Evolutionary conservation across 352 stramenopile species (phyloP).

Genomic region (Aphanomyces invadans): DNA sequence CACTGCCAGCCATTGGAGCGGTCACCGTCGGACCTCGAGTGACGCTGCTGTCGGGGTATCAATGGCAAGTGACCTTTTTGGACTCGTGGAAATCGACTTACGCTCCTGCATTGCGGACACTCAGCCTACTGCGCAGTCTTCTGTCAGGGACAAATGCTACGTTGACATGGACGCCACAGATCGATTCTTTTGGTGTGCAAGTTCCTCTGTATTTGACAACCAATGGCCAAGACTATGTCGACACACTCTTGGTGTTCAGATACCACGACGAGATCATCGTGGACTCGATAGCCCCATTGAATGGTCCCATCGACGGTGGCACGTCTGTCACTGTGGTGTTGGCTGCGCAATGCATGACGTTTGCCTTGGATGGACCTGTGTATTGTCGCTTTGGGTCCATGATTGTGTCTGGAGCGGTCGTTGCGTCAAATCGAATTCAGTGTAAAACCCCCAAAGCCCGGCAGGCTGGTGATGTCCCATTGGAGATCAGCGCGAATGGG

Average conservation of each 20-base stretch:
- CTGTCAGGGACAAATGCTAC: slow-evolving; percentile 17
- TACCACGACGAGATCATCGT: slow-evolving; percentile 40
- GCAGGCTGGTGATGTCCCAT: slow-evolving; percentile 12
- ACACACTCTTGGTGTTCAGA: slow-evolving; percentile 27
- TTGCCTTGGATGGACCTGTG: neutral
- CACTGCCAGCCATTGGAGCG: neutral
- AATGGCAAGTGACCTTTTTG: slow-evolving; percentile 18
- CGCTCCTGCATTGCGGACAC: neutral
- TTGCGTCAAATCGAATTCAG: slow-evolving; percentile 1
- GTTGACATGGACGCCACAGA: neutral
- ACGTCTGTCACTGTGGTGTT: slow-evolving; percentile 33
- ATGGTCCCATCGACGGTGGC: slow-evolving; percentile 38
- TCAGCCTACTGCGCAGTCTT: neutral
- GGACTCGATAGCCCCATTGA: slow-evolving; percentile 35
- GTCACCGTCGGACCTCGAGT: neutral
- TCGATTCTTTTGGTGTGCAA: neutral
- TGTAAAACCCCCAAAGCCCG: neutral
- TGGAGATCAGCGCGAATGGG: slow-evolving; percentile 42
- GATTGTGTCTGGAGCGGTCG: slow-evolving; percentile 29
- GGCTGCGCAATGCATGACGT: slow-evolving; percentile 29
- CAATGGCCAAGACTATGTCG: slow-evolving; percentile 18
- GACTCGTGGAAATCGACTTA: slow-evolving; percentile 16
- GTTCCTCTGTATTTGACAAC: neutral
- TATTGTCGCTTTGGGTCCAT: slow-evolving; percentile 37
- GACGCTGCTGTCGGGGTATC: neutral